Conservation (phyloP, 305 asterid genomes). For the Fraxinus latifolia region DNA sequence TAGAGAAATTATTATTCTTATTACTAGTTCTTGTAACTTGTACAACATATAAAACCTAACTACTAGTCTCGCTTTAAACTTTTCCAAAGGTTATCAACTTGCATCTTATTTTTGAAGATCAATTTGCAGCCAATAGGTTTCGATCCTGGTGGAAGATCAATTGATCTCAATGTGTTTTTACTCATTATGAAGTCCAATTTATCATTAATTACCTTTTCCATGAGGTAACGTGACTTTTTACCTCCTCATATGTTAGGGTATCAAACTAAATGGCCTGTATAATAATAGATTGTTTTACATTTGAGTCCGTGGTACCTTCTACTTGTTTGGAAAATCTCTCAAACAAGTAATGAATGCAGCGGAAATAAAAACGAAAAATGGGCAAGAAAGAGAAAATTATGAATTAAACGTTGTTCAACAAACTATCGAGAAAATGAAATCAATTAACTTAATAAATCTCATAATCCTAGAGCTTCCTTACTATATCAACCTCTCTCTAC, state of each 20-base stretch:
- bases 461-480: not conserved
- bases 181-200: not conserved
- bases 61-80: constrained; percentile 3
- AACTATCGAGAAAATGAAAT: not conserved
- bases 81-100: not conserved
- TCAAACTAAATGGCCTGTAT: not conserved
- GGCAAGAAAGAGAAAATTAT: not conserved
- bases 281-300: not conserved
- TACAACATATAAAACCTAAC: not conserved
- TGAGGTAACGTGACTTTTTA: not conserved
- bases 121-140: not conserved
- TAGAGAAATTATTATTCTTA: not conserved
- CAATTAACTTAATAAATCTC: not conserved
- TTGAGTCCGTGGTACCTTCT: not conserved
- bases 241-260: not conserved
- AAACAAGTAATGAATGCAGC: not conserved
- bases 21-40: not conserved
- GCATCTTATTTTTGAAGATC: not conserved
- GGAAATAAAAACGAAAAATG: not conserved
- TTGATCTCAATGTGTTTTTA: not conserved
- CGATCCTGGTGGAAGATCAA: not conserved
- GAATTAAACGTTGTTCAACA: not conserved
- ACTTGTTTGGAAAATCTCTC: not conserved
- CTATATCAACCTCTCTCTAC: not conserved
- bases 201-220: not conserved